Conservation (phyloP, 2,329 filamentous ascomycete genomes). For the Botrytis elliptica region DNA sequence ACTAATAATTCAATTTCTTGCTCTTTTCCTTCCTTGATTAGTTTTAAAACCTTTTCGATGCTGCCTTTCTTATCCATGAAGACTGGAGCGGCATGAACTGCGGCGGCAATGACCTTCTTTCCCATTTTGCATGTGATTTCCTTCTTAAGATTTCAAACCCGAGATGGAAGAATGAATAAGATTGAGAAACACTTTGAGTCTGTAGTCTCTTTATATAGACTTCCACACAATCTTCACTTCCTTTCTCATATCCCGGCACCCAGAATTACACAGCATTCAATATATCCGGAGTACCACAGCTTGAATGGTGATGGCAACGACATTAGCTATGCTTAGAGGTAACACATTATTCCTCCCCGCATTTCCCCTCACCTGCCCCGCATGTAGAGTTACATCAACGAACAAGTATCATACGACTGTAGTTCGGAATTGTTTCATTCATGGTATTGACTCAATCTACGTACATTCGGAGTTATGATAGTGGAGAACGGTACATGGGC, state of each 20-base stretch:
- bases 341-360: background rate
- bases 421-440: accelerated
- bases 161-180: background rate
- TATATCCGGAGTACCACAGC: background rate
- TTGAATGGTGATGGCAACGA: background rate
- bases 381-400: background rate
- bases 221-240: background rate
- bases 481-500: background rate
- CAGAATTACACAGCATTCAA: background rate
- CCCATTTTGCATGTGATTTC: background rate
- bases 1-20: background rate
- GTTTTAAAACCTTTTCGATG: background rate
- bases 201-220: background rate
- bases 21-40: background rate
- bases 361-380: background rate
- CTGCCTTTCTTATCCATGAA: constrained; percentile 3
- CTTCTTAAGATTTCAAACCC: background rate
- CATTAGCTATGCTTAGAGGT: background rate
- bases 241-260: background rate
- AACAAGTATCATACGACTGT: background rate
- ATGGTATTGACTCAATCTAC: background rate
- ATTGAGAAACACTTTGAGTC: background rate
- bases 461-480: accelerated
- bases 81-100: background rate
- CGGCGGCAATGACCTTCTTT: background rate